These are phyloP conservation scores for Cucurbita moschata DNA, from an alignment of 306 rosid genomes.

Conservation along the genomic window DNA sequence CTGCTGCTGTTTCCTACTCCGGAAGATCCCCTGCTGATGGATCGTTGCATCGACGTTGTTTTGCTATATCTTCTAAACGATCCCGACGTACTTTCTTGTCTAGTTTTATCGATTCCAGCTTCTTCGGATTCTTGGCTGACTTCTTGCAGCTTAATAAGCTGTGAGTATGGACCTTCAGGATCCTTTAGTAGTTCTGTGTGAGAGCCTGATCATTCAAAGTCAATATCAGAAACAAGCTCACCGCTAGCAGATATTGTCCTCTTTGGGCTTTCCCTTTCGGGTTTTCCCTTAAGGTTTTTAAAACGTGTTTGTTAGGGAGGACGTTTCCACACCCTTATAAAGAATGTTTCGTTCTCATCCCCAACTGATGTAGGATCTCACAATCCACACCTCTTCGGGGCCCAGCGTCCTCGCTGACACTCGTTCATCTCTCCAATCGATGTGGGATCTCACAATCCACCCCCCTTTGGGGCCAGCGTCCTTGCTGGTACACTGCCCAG, in stretches of 20 bases:
- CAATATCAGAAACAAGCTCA: not conserved
- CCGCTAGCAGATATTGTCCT: not conserved
- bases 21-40: slow-evolving; percentile 43
- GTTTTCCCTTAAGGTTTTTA: too few relatives aligned
- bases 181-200: slow-evolving; percentile 36
- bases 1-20: slow-evolving; percentile 30
- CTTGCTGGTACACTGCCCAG: too few relatives aligned
- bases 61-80: slow-evolving; percentile 28
- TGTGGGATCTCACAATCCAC: too few relatives aligned
- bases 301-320: too few relatives aligned
- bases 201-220: slow-evolving; percentile 32
- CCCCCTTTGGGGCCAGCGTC: too few relatives aligned
- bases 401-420: too few relatives aligned
- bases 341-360: too few relatives aligned
- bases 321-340: too few relatives aligned
- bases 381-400: too few relatives aligned
- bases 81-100: slow-evolving; percentile 15
- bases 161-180: slow-evolving; percentile 56
- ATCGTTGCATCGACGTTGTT: slow-evolving; percentile 20
- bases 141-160: slow-evolving; percentile 47
- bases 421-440: too few relatives aligned
- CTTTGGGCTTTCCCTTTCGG: too few relatives aligned
- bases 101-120: slow-evolving; percentile 14
- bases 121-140: slow-evolving; percentile 17
- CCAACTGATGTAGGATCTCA: too few relatives aligned